phyloP scores from a whole-genome alignment of 345 rosid species.

The Kernera saxatilis region DNA sequence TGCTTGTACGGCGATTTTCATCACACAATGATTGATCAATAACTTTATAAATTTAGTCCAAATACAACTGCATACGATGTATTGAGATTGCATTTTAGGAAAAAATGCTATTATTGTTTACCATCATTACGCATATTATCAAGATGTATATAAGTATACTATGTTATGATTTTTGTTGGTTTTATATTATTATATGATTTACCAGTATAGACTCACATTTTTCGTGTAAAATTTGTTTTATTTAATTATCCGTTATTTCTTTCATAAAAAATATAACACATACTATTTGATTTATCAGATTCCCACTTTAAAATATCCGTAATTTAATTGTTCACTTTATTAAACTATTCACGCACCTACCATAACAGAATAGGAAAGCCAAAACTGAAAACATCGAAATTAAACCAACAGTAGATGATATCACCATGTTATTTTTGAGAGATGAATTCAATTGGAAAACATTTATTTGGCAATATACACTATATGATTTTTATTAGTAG shows the following conservation, averaged over 20 bases:
- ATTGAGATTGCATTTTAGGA: not conserved
- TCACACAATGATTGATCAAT: conserved; percentile 22
- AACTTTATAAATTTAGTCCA: conserved; percentile 3
- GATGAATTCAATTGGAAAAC: too few species aligned
- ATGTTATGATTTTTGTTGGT: not conserved
- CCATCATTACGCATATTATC: conserved; percentile 12
- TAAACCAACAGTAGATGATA: too few species aligned
- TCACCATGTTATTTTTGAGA: too few species aligned
- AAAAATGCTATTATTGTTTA: conserved; percentile 8
- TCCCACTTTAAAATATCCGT: not conserved
- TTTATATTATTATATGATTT: not conserved
- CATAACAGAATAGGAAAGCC: too few species aligned
- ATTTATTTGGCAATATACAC: too few species aligned
- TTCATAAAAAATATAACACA: too few species aligned
- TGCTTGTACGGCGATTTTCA: conserved; percentile 7
- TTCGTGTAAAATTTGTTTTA: not conserved
- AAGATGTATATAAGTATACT: not conserved
- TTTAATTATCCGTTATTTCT: not conserved
- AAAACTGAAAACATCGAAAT: too few species aligned
- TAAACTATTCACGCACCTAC: too few species aligned
- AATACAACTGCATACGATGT: conserved; percentile 24
- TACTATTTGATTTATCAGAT: not conserved
- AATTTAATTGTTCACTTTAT: too few species aligned
- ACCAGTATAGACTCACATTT: not conserved
- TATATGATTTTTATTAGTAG: too few species aligned